These are phyloP conservation scores for Termitomyces sp. DNA, from an alignment of 768 basidiomycete species.

Conservation along the genomic window DNA sequence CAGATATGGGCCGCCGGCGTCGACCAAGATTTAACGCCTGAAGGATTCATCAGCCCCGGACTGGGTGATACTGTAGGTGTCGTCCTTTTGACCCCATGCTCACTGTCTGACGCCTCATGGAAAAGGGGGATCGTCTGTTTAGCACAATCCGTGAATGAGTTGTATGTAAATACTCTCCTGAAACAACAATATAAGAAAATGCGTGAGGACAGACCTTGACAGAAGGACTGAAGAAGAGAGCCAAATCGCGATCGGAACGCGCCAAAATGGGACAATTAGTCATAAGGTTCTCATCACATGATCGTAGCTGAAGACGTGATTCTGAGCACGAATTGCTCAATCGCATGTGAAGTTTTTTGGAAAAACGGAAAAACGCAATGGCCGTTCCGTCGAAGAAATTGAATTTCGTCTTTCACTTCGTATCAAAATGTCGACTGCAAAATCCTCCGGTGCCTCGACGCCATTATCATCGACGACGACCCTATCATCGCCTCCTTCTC, in stretches of 20 bases:
- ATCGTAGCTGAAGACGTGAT: conserved; percentile 39
- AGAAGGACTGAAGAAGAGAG: no score
- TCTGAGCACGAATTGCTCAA: conserved; percentile 39
- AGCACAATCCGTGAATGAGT: conserved; percentile 56
- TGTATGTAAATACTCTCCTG: neutral
- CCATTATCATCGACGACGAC: conserved; percentile 40
- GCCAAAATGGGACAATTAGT: neutral
- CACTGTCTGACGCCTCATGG: neutral
- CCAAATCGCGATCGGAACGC: neutral
- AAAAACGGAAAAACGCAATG: conserved; percentile 17
- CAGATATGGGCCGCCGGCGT: conserved; percentile 89
- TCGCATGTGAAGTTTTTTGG: conserved; percentile 18
- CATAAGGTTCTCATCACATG: conserved; percentile 8
- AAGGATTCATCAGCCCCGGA: conserved; percentile 87
- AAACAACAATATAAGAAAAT: neutral
- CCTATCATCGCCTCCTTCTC: conserved; percentile 38
- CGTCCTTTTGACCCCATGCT: neutral
- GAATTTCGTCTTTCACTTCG: neutral
- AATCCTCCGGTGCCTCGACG: conserved; percentile 36
- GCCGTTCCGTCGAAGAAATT: neutral
- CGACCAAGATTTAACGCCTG: conserved; percentile 65
- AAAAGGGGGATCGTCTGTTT: conserved; percentile 85
- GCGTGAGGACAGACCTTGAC: neutral
- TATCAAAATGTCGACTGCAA: conserved; percentile 16
- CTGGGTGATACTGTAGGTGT: conserved; percentile 82